phyloP scores from a whole-genome alignment of 371 early-diverging fungal genomes.

The Parasitella parasitica region DNA sequence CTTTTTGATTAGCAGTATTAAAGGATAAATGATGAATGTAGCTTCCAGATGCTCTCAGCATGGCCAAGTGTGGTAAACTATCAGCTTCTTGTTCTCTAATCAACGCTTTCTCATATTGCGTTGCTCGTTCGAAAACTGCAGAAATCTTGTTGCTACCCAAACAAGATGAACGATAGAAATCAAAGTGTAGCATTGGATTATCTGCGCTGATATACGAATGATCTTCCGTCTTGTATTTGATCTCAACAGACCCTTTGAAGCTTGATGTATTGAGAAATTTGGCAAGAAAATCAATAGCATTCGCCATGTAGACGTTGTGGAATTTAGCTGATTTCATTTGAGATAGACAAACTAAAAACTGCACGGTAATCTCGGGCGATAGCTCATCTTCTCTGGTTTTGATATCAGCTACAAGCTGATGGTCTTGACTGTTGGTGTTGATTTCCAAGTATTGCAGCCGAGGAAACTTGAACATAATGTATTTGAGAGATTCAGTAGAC shows the following conservation, averaged over 20 bases:
- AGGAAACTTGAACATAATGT: not conserved
- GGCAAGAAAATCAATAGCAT: not conserved
- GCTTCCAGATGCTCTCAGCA: not conserved
- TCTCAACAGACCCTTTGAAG: not conserved
- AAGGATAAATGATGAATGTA: not conserved
- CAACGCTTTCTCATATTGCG: not conserved
- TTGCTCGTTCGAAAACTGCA: not conserved
- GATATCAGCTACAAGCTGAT: not conserved
- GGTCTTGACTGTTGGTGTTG: not conserved
- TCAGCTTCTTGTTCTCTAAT: not conserved
- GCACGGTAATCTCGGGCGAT: not conserved
- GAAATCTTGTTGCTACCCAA: not conserved
- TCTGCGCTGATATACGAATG: not conserved
- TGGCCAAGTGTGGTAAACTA: not conserved
- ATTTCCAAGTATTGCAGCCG: not conserved
- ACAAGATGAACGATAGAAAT: not conserved
- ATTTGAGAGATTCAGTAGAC: not conserved
- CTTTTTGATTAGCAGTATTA: not conserved
- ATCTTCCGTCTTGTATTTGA: not conserved
- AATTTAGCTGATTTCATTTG: not conserved
- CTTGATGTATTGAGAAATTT: not conserved
- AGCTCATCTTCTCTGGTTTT: not conserved
- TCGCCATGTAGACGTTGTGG: not conserved
- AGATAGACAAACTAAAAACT: not conserved
- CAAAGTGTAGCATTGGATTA: not conserved